Evolutionary conservation across 2,329 filamentous ascomycete genomes (phyloP).

Genomic region (Metarhizium humberi): DNA sequence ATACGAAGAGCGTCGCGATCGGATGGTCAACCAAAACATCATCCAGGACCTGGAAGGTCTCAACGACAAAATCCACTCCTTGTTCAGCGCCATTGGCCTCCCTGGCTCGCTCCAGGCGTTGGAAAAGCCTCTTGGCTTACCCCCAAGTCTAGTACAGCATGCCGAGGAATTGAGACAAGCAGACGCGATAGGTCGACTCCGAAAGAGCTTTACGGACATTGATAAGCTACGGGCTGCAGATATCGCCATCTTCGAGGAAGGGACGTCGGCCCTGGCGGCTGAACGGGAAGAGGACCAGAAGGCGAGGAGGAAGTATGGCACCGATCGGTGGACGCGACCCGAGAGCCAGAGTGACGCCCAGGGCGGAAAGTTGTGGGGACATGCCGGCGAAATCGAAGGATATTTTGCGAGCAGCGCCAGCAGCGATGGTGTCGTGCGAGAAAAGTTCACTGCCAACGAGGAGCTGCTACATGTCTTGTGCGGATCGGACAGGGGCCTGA

Average conservation of each 20-base stretch:
- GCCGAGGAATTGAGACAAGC: constrained; percentile 91
- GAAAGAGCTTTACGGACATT: constrained; percentile 77
- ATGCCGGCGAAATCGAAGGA: constrained; percentile 70
- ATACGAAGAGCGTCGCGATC: constrained; percentile 83
- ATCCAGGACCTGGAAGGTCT: constrained; percentile 76
- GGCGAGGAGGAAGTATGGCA: constrained; percentile 70
- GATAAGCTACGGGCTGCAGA: constrained; percentile 81
- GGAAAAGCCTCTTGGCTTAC: constrained; percentile 87
- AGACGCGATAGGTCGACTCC: constrained; percentile 69
- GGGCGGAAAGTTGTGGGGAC: constrained; percentile 60
- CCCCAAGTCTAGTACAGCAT: constrained; percentile 75
- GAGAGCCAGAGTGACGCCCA: constrained; percentile 60
- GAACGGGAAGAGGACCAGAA: constrained; percentile 79
- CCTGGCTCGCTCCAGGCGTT: constrained; percentile 89
- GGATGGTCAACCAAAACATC: constrained; percentile 81
- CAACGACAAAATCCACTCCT: constrained; percentile 69
- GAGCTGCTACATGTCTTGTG: constrained; percentile 66
- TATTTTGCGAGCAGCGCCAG: constrained; percentile 63
- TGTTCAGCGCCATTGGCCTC: constrained; percentile 74
- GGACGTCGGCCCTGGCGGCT: constrained; percentile 63
- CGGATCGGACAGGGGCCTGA: constrained; percentile 69
- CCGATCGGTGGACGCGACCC: constrained; percentile 70
- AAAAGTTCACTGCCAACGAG: constrained; percentile 71
- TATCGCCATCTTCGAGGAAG: constrained; percentile 71
- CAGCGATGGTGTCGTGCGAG: constrained; percentile 55